These are phyloP conservation scores for Mikania micrantha DNA, from an alignment of 129 eudicot genomes.

Conservation along the genomic window DNA sequence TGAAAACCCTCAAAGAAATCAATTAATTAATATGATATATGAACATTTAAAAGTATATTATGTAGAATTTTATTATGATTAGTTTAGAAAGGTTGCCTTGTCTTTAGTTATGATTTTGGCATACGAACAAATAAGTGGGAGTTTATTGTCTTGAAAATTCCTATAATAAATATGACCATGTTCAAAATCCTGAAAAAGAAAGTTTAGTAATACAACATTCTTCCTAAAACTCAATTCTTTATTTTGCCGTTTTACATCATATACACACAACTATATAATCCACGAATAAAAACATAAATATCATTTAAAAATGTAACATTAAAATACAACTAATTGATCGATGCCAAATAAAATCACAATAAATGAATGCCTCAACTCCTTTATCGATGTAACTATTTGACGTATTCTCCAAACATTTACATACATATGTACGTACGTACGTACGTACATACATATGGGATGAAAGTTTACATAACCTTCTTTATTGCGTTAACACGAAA, in stretches of 20 bases:
- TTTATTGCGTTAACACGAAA: too few species aligned
- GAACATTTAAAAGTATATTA: background rate
- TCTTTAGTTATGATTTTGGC: constrained; percentile 5
- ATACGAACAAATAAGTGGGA: background rate
- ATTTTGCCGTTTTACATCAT: background rate
- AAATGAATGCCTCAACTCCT: too few species aligned
- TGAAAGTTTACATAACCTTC: too few species aligned
- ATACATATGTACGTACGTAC: too few species aligned
- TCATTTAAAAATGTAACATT: background rate
- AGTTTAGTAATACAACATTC: background rate
- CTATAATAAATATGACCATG: background rate
- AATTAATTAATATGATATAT: too few species aligned
- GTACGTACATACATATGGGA: too few species aligned
- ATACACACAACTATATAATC: background rate
- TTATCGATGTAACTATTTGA: too few species aligned
- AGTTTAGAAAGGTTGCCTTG: background rate
- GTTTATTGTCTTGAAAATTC: background rate
- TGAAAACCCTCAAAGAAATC: too few species aligned
- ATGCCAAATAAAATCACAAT: too few species aligned
- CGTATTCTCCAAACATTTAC: too few species aligned
- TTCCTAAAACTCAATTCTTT: background rate
- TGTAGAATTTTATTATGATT: background rate
- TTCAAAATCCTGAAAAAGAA: background rate
- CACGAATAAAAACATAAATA: background rate
- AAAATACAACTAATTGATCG: background rate